Evolutionary conservation across 129 eudicot genomes (phyloP).

Genomic region (Pulicaria dysenterica): DNA sequence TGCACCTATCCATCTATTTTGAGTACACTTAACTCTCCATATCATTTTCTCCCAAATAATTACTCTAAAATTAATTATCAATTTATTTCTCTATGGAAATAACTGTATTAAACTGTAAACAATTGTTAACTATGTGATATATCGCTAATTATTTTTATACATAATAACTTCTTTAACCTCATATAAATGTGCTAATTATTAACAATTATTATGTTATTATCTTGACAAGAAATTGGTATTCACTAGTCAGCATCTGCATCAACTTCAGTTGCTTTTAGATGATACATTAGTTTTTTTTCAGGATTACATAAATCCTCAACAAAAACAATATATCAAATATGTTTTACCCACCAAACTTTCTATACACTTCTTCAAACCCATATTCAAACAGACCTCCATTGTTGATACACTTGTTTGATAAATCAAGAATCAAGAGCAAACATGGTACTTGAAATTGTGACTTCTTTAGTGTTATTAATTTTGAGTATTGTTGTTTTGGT

Average conservation of each 20-base stretch:
- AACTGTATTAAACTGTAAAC: not conserved
- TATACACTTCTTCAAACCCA: no score
- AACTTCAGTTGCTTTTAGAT: no score
- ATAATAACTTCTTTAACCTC: no score
- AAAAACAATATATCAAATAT: not conserved
- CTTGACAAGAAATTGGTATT: no score
- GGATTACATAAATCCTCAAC: not conserved
- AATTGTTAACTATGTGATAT: no score
- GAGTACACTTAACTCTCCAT: conserved; percentile 26
- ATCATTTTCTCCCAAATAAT: conserved; percentile 20
- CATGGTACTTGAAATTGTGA: conserved; percentile 50
- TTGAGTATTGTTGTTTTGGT: conserved; percentile 55
- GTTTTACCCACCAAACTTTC: no score
- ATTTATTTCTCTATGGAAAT: conserved; percentile 13
- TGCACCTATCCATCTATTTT: conserved; percentile 17
- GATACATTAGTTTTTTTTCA: conserved; percentile 11
- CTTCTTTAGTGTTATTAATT: conserved; percentile 42
- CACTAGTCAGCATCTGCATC: no score
- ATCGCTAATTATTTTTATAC: no score
- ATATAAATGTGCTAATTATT: no score
- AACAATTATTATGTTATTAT: no score
- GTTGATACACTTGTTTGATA: no score
- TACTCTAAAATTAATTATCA: not conserved
- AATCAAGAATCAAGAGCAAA: conserved; percentile 22
- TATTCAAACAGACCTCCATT: no score